Percentiles rank a stretch among this genome's conserved stretches.
phyloP scores from a whole-genome alignment of 345 rosid species.

The Euphorbia pulcherrima region DNA sequence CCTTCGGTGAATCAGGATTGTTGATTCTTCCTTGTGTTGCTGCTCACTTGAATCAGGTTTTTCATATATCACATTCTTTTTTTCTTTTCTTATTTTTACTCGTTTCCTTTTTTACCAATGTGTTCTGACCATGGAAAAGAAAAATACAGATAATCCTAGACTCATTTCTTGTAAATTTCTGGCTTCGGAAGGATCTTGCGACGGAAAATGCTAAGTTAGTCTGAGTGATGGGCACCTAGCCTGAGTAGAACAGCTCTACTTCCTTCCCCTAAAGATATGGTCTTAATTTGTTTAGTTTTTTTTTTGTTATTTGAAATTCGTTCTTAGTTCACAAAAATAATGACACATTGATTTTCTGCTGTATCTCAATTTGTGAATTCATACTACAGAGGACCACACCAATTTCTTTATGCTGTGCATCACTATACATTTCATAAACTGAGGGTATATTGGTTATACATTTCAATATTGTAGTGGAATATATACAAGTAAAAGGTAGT shows the following conservation, averaged over 20 bases:
- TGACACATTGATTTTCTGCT: neutral
- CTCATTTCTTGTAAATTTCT: conserved; percentile 53
- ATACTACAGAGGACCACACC: neutral
- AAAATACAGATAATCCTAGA: conserved; percentile 52
- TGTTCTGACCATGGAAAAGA: conserved; percentile 8
- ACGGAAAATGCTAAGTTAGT: conserved; percentile 39
- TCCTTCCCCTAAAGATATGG: neutral
- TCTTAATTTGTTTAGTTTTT: neutral
- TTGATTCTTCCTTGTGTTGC: conserved; percentile 93
- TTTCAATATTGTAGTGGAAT: too few species aligned
- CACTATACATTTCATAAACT: neutral
- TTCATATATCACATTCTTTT: neutral
- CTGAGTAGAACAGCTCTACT: neutral
- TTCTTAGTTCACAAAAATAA: neutral
- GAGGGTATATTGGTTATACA: neutral
- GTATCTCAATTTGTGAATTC: neutral
- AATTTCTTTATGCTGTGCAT: neutral
- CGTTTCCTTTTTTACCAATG: neutral
- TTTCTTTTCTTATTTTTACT: neutral
- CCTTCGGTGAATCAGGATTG: conserved; percentile 80
- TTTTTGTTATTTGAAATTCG: neutral
- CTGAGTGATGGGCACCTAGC: conserved; percentile 13
- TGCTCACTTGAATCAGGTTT: conserved; percentile 83
- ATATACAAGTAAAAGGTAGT: too few species aligned
- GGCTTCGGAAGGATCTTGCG: conserved; percentile 39